phyloP scores from a whole-genome alignment of 495 filamentous ascomycete genomes.

The Daldinia bambusicola region DNA sequence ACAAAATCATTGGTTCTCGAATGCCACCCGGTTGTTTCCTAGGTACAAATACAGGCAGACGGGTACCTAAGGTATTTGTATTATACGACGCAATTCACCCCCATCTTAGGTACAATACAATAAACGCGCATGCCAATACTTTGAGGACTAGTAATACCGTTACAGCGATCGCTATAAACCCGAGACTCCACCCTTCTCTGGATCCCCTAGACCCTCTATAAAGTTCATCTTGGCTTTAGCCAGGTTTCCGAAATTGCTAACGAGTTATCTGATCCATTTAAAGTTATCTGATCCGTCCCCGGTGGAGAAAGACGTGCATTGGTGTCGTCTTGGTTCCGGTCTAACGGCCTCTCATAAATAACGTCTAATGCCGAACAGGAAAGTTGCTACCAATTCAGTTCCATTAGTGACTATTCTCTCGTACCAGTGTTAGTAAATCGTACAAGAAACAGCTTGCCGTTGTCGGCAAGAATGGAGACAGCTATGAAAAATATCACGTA shows the following conservation, averaged over 20 bases:
- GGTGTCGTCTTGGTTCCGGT: constrained; percentile 32
- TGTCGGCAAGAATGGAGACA: constrained; percentile 45
- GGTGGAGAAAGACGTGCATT: constrained; percentile 36
- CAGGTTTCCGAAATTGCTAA: constrained; percentile 37
- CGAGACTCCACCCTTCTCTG: constrained; percentile 33
- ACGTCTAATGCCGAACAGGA: constrained; percentile 41
- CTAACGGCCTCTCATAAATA: constrained; percentile 18
- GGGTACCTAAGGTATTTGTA: no score
- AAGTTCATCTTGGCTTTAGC: background rate
- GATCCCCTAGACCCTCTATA: background rate
- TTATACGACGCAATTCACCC: constrained; percentile 14
- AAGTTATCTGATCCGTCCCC: constrained; percentile 48
- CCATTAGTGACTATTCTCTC: constrained; percentile 26
- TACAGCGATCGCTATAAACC: no score
- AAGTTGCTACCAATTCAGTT: constrained; percentile 39
- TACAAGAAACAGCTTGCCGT: constrained; percentile 35
- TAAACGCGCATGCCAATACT: no score
- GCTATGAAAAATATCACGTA: constrained; percentile 39
- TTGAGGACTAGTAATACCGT: no score
- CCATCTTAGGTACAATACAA: no score
- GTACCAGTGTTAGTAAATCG: constrained; percentile 27
- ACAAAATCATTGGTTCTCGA: constrained; percentile 21
- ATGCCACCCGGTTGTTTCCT: constrained; percentile 12
- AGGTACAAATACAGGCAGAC: constrained; percentile 10
- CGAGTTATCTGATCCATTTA: constrained; percentile 49